A percentile compares a stretch with the other conserved stretches of the same genome.
Evolutionary conservation across 2,329 filamentous ascomycete genomes (phyloP).

Genomic region (Tricladium varicosporioides): DNA sequence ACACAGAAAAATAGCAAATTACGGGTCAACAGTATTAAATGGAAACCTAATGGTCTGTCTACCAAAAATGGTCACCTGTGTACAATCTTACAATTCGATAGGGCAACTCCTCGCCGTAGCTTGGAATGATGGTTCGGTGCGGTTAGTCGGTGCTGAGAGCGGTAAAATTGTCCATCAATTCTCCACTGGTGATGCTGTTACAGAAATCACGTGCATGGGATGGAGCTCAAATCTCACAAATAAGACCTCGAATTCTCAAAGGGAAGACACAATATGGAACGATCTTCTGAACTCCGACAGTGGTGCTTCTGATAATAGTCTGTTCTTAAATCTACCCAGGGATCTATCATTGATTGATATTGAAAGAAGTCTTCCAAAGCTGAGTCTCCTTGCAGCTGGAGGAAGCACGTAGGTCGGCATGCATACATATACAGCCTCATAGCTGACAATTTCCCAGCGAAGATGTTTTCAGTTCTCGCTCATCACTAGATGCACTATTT

Average conservation of each 20-base stretch:
- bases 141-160: constrained; percentile 75
- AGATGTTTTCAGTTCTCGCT: constrained; percentile 35
- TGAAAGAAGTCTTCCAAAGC: constrained; percentile 71
- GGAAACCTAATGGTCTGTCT: constrained; percentile 35
- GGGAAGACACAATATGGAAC: constrained; percentile 21
- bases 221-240: constrained; percentile 34
- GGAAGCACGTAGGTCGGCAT: constrained; percentile 54
- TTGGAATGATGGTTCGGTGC: constrained; percentile 77
- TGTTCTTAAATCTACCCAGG: constrained; percentile 57
- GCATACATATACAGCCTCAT: not conserved
- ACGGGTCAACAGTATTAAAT: constrained; percentile 38
- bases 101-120: constrained; percentile 77
- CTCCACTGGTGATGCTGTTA: constrained; percentile 31
- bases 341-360: constrained; percentile 75
- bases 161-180: constrained; percentile 79
- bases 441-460: constrained; percentile 27
- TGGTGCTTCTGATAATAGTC: constrained; percentile 13
- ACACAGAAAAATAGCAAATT: constrained; percentile 34
- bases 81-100: constrained; percentile 29
- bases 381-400: constrained; percentile 68
- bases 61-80: no score
- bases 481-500: constrained; percentile 35
- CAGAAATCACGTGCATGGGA: constrained; percentile 45
- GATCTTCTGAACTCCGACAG: constrained; percentile 18
- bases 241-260: constrained; percentile 19